Conservation (phyloP, 805 yeast genomes). For the Candida patagonica region DNA sequence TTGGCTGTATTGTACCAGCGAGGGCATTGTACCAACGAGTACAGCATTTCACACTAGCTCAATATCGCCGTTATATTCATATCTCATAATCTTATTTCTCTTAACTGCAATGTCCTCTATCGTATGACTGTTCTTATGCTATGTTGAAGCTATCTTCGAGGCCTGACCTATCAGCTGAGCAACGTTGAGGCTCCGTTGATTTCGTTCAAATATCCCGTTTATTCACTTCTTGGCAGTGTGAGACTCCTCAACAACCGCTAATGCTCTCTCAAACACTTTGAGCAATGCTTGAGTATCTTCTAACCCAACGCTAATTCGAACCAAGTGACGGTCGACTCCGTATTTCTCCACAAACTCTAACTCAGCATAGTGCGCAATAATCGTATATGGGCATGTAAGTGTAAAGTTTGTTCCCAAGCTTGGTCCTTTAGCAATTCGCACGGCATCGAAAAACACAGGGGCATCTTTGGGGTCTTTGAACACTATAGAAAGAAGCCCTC, state of each 20-base stretch:
- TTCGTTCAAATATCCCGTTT: no score
- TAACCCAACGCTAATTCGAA: slow-evolving; percentile 77
- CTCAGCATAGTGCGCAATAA: slow-evolving; percentile 77
- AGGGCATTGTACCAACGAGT: no score
- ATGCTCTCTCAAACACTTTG: slow-evolving; percentile 41
- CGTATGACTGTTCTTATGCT: no score
- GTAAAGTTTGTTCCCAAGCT: slow-evolving; percentile 86
- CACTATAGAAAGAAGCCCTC: slow-evolving; percentile 71
- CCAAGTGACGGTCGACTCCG: slow-evolving; percentile 72
- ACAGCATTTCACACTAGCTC: no score
- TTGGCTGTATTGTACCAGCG: no score
- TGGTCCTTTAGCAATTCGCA: slow-evolving; percentile 75
- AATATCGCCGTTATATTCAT: no score
- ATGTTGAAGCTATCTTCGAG: no score
- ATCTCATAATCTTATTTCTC: no score
- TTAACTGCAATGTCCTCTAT: no score
- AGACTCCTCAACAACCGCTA: slow-evolving; percentile 25
- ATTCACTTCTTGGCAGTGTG: no score
- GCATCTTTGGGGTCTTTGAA: slow-evolving; percentile 61
- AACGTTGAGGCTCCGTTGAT: background rate
- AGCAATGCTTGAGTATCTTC: slow-evolving; percentile 59
- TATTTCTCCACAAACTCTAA: slow-evolving; percentile 68
- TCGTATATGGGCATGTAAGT: slow-evolving; percentile 80
- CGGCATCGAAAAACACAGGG: slow-evolving; percentile 60
- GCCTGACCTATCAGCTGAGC: no score